phyloP scores from a whole-genome alignment of 1,139 yeast genomes.

The Protomyces macrosporus region DNA sequence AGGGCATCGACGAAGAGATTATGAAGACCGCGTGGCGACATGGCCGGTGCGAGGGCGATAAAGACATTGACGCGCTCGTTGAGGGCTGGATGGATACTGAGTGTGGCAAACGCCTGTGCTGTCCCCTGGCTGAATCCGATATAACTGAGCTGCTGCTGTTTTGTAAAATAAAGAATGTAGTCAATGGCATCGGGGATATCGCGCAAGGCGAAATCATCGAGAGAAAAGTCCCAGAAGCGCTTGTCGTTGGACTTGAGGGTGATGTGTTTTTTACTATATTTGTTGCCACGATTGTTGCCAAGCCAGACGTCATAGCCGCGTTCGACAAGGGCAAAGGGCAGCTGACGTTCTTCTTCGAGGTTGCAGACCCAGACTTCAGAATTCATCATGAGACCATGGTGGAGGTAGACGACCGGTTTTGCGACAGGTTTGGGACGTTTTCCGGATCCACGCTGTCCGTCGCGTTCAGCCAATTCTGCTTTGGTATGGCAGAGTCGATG shows the following conservation, averaged over 20 bases:
- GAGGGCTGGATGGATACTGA: constrained; percentile 63
- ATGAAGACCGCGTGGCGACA: constrained; percentile 82
- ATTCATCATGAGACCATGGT: constrained; percentile 87
- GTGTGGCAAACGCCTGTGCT: constrained; percentile 81
- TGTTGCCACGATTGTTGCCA: constrained; percentile 86
- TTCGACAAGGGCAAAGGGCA: constrained; percentile 73
- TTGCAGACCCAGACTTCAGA: constrained; percentile 80
- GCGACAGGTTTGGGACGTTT: constrained; percentile 37
- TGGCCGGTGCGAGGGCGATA: constrained; percentile 86
- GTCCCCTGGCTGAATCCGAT: constrained; percentile 90
- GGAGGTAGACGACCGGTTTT: constrained; percentile 65
- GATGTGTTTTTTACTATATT: constrained; percentile 61
- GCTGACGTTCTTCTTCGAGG: constrained; percentile 53
- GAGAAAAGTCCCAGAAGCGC: constrained; percentile 75
- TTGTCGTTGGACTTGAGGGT: constrained; percentile 44
- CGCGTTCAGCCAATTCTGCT: constrained; percentile 36
- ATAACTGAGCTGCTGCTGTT: constrained; percentile 49
- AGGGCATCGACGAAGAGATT: constrained; percentile 71
- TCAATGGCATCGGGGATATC: constrained; percentile 74
- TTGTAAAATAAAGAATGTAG: constrained; percentile 52
- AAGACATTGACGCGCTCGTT: constrained; percentile 65
- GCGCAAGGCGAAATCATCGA: constrained; percentile 77
- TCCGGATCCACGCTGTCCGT: neutral
- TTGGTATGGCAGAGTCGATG: constrained; percentile 48
- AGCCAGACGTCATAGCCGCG: constrained; percentile 88